Conservation (phyloP, 352 stramenopile species). For the Phytophthora multivora region DNA sequence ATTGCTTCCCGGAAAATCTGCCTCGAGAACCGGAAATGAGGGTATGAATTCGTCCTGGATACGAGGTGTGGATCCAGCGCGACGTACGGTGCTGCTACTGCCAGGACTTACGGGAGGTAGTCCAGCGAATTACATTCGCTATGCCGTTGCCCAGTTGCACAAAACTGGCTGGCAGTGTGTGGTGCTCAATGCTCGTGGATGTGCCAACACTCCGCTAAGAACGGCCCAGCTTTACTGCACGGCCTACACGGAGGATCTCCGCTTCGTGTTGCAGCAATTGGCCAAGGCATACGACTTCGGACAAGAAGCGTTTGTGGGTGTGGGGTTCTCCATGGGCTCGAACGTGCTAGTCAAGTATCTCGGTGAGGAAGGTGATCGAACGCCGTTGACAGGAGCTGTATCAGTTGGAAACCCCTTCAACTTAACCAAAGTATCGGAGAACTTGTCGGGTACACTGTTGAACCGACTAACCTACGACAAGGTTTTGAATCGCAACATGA, state of each 20-base stretch:
- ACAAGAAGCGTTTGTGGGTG: slow-evolving; percentile 46
- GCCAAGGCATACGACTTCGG: slow-evolving; percentile 42
- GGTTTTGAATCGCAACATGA: slow-evolving; percentile 53
- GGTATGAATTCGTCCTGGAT: slow-evolving; percentile 21
- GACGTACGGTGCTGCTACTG: slow-evolving; percentile 54
- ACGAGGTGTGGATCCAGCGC: slow-evolving; percentile 27
- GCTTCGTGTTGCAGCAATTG: slow-evolving; percentile 45
- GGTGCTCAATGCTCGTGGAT: slow-evolving; percentile 71
- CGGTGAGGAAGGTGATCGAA: slow-evolving; percentile 52
- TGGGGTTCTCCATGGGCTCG: slow-evolving; percentile 75
- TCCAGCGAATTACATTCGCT: slow-evolving; percentile 67
- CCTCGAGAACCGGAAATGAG: slow-evolving; percentile 10
- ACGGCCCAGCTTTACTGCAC: slow-evolving; percentile 64
- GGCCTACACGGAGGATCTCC: slow-evolving; percentile 68
- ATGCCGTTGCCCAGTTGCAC: slow-evolving; percentile 44
- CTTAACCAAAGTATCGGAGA: slow-evolving; percentile 47
- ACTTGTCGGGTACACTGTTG: slow-evolving; percentile 46
- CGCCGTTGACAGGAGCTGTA: slow-evolving; percentile 48
- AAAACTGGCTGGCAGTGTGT: slow-evolving; percentile 62
- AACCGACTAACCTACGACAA: slow-evolving; percentile 68
- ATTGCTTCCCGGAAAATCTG: slow-evolving; percentile 15
- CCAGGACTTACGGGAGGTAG: slow-evolving; percentile 66
- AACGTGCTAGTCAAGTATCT: slow-evolving; percentile 83
- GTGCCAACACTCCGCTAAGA: slow-evolving; percentile 55
- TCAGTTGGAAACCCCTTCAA: slow-evolving; percentile 80